Evolutionary conservation across 306 rosid genomes (phyloP), one percentile per base, ranked within the genome.

Genomic region (Fagus sylvatica): DNA sequence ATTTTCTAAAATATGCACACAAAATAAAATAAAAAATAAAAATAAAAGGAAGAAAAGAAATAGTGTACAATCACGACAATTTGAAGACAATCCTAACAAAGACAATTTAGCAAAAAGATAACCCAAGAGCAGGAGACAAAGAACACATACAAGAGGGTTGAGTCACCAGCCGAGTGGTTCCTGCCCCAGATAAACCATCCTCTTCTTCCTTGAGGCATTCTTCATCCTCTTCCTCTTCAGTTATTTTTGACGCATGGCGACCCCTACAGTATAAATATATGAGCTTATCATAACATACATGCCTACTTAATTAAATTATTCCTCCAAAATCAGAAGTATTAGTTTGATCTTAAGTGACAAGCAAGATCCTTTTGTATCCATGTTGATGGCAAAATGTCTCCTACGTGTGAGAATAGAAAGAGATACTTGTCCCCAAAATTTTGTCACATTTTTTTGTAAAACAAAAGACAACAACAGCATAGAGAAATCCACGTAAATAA

Each of bases 161-260:
- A 6, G 90, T 74, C 79, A 95, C 48, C 49, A 95, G 89, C 64
- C 99, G 89, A 12, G 99, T 95, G 75, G 73, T 92, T 60, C 91
- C 91, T 2, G 88, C 53, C 78, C 90, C 90, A 61, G 97, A 75
- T 71, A 93, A 80, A 68, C 96, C 89, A 76, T 88, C 98, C 85
- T 95, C 98, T 82, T 95, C 98, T 85, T 91, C 99, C 76, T 93
- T 95, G n/a, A 95, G 97, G 76, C 82, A 95, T 68, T 93, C 98
- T 85, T 95, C 98, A 75, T 95, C 99, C 76, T 95, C 99, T 80
- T 95, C 99, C 79, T 95, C 98, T 83, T 95, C 98, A n/a, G 98
- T 95, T 49, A 91, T 53, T 85, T 95, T 95, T n/a, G 98, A 95
- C 37, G 98, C 97, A 88, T 95, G 99, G 36, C 99, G 99, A 51